Conservation (phyloP, 177 flowering plant genomes). For the Vitis hybrid region DNA sequence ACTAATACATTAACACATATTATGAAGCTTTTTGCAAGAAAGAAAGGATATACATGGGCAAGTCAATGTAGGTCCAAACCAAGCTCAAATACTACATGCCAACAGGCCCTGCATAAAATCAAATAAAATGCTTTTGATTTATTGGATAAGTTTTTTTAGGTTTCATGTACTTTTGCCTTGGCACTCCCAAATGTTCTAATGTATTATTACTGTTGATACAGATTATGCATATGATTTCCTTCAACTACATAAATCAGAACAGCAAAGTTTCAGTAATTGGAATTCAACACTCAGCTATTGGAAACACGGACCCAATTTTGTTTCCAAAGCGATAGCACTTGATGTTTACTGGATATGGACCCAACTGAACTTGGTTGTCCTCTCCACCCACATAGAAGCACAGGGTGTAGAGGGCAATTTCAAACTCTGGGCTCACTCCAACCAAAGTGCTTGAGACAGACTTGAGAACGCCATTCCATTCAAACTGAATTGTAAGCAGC, state of each 20-base stretch:
- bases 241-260: not conserved
- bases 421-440: slow-evolving; percentile 98
- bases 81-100: too few species aligned
- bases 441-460: slow-evolving; percentile 82
- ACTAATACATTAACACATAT: too few species aligned
- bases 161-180: too few species aligned
- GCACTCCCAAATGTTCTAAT: too few species aligned
- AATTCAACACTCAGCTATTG: slow-evolving; percentile 61
- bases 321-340: slow-evolving; percentile 85
- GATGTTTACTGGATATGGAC: slow-evolving; percentile 85
- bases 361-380: slow-evolving; percentile 77
- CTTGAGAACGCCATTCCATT: slow-evolving; percentile 93
- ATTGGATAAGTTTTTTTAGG: too few species aligned
- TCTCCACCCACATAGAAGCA: slow-evolving; percentile 78
- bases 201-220: not conserved
- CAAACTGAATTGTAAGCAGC: slow-evolving; percentile 87
- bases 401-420: slow-evolving; percentile 79
- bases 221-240: not conserved
- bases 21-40: too few species aligned
- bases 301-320: slow-evolving; percentile 84
- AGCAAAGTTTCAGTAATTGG: not conserved
- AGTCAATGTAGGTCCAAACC: too few species aligned
- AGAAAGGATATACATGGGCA: too few species aligned
- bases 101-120: too few species aligned
- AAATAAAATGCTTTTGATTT: too few species aligned